Evolutionary conservation across 2,329 filamentous ascomycete genomes (phyloP), one percentile per base, ranked within the genome.

Genomic region (Delphinella strobiligena): DNA sequence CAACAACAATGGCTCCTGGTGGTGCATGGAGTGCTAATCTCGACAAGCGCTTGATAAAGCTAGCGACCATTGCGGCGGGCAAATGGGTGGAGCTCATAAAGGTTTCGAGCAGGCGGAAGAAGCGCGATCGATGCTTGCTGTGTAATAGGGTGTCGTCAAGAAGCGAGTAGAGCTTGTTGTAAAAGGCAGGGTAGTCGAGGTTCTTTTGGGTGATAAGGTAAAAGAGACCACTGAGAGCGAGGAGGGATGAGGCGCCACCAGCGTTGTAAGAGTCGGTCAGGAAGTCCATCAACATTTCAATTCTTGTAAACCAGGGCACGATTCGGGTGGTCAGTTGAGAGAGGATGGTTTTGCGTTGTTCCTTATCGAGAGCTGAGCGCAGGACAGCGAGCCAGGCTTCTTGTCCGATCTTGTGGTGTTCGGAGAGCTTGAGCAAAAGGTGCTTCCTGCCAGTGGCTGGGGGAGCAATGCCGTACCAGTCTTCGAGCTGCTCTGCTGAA

Each of bases 201-300:
- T 98, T 98, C 55, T 85, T 84, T 56, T 91, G 78, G 48, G 84
- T 80, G 51, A 98, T 96, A 38, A 98, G 74, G 58, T 93, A 91
- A 65, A 94, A 98, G 34, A 98, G 79, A 37, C 91, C 91, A 1
- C 85, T 93, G 1, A 98, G 69, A 2, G 93, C 87, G 15, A 95
- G 72, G 4, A 98, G 70, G 4, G 91, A 89, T 35, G 80, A 86
- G 11, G 86, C 82, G 33, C 91, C 91, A 37, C 89, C 87, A 5
- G 79, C 67, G 52, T 95, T 74, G 64, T 93, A 96, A 19, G 80
- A 93, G 62, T 91, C 85, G n/a, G 87, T 94, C 40, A 98, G 66
- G 60, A 96, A 98, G 64, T 98, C 91, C 71, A 94, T 87, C 24
- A 98, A 72, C 31, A 93, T 71, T 54, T 96, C 89, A 1, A 87